phyloP scores from a whole-genome alignment of 768 basidiomycete genomes.

The Tylopilus sp. region DNA sequence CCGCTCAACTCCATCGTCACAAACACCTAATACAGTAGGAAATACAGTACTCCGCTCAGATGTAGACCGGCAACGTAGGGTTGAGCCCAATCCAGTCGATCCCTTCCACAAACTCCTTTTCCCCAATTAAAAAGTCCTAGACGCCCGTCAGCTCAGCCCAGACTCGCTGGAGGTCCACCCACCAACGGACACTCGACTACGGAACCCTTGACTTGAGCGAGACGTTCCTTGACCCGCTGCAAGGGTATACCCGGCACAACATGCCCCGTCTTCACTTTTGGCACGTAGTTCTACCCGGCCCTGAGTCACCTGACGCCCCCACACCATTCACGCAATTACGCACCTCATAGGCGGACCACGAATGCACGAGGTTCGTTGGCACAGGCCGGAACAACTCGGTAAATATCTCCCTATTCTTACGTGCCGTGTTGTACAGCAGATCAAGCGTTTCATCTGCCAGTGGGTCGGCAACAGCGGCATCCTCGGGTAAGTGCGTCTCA shows the following conservation, averaged over 20 bases:
- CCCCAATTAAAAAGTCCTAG: constrained; percentile 83
- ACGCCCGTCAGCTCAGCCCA: constrained; percentile 5
- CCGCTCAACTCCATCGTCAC: constrained; percentile 14
- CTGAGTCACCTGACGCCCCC: constrained; percentile 4
- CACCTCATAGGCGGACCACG: constrained; percentile 78
- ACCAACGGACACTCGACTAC: constrained; percentile 79
- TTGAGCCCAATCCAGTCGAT: constrained; percentile 72
- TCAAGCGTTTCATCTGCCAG: constrained; percentile 55
- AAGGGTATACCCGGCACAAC: constrained; percentile 68
- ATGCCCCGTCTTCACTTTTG: constrained; percentile 78
- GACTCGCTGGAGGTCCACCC: constrained; percentile 17
- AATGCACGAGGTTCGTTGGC: constrained; percentile 76
- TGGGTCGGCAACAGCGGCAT: constrained; percentile 74
- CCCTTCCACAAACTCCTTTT: constrained; percentile 66
- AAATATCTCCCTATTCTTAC: constrained; percentile 79
- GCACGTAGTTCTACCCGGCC: constrained; percentile 58
- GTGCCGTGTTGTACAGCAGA: constrained; percentile 70
- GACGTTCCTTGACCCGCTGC: constrained; percentile 68
- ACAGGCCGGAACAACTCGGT: constrained; percentile 85
- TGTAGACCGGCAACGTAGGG: constrained; percentile 77
- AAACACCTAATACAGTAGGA: too few relatives aligned
- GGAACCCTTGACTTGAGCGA: constrained; percentile 64
- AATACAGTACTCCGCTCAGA: constrained; percentile 36
- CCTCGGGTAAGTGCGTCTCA: constrained; percentile 55
- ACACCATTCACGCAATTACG: constrained; percentile 23